Percentiles rank a stretch among this genome's conserved stretches.
phyloP scores from a whole-genome alignment of 164 flowering plant genomes.

The Cinnamomum chago region DNA sequence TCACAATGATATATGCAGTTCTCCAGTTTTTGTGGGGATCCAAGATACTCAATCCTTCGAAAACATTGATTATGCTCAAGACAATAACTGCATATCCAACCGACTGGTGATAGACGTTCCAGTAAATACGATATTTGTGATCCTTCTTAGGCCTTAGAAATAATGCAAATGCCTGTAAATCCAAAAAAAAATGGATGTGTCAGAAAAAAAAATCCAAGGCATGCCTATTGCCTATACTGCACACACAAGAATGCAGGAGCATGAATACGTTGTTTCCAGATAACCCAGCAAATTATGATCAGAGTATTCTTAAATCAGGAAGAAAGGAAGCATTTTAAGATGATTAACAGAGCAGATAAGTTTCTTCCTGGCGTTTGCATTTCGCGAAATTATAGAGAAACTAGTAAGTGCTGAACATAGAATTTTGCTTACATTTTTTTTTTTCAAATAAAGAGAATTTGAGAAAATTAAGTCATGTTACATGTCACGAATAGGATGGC shows the following conservation, averaged over 20 bases:
- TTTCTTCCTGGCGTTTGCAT: background rate
- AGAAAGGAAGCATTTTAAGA: background rate
- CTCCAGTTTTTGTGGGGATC: slow-evolving; percentile 45
- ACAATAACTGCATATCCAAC: slow-evolving; percentile 59
- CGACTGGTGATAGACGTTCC: slow-evolving; percentile 75
- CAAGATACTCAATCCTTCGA: slow-evolving; percentile 58
- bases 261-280: background rate
- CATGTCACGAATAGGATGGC: too few species aligned
- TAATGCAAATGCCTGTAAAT: slow-evolving; percentile 55
- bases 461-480: background rate
- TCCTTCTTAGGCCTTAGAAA: slow-evolving; percentile 63
- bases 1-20: slow-evolving; percentile 32
- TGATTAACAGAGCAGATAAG: background rate
- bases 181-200: background rate
- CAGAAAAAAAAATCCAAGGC: background rate
- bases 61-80: slow-evolving; percentile 63
- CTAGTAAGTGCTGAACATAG: background rate
- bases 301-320: background rate
- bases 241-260: background rate
- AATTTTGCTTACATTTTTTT: background rate
- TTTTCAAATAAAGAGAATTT: background rate
- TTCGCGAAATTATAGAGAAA: background rate
- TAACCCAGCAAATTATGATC: background rate
- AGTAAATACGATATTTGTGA: slow-evolving; percentile 55
- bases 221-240: too few species aligned